phyloP scores from a whole-genome alignment of 2,329 filamentous ascomycete genomes.

The Sporothrix pseudoabietina region DNA sequence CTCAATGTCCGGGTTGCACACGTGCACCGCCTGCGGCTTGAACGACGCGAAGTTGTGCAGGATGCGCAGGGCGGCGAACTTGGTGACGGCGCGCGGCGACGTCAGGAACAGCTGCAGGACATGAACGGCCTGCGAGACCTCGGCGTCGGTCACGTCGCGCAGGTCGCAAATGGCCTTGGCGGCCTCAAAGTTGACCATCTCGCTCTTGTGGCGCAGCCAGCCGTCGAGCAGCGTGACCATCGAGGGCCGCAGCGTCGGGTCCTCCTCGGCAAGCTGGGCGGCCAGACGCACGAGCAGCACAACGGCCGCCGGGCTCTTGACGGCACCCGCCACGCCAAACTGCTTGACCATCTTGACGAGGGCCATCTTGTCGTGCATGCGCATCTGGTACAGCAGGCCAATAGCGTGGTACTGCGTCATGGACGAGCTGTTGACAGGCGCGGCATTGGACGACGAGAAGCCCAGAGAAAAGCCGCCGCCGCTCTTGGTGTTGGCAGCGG shows the following conservation, averaged over 20 bases:
- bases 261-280: conserved; percentile 91
- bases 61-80: conserved; percentile 95
- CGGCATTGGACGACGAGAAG: conserved; percentile 72
- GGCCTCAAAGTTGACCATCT: conserved; percentile 99
- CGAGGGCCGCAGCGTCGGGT: conserved; percentile 81
- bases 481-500: conserved; percentile 85
- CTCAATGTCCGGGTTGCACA: conserved; percentile 97
- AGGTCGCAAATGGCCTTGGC: conserved; percentile 97
- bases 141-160: conserved; percentile 86
- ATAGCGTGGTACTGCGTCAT: conserved; percentile 99
- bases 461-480: conserved; percentile 87
- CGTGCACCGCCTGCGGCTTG: conserved; percentile 88
- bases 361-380: conserved; percentile 95
- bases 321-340: conserved; percentile 84
- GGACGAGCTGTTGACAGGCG: conserved; percentile 84
- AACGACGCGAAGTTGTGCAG: conserved; percentile 95
- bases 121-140: conserved; percentile 90
- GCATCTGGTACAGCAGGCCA: conserved; percentile 96
- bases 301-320: conserved; percentile 92
- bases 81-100: conserved; percentile 91
- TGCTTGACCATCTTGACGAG: conserved; percentile 99
- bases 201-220: conserved; percentile 97
- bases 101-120: conserved; percentile 96
- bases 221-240: conserved; percentile 98
- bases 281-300: conserved; percentile 91